Evolutionary conservation across 345 rosid genomes (phyloP), one percentile per base, ranked within the genome.

Genomic region (Ceriops tagal): DNA sequence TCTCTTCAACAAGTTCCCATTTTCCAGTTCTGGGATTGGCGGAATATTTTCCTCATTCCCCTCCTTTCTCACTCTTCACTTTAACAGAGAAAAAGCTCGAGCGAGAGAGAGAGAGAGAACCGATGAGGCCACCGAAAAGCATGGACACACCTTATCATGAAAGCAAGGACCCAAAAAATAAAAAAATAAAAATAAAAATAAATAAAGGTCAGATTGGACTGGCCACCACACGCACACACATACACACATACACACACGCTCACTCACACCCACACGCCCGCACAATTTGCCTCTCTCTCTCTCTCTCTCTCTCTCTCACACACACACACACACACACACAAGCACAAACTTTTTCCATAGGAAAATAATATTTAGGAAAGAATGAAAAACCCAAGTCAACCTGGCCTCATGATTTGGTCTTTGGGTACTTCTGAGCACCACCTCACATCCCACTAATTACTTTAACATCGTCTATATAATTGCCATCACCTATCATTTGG

Each of bases 331-430:
- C 24, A 24, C 24, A 24, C 26, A 24, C 26, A 24, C 26, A 24
- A 24, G 26, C 26, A 24, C 47, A 27, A 52, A 3, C 46, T 32
- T 6, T 58, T 47, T 27, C 19, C 18, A 55, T 3, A 2, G 58
- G 27, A 22, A 55, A 22, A 53, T 21, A 56, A 56, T 13, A 43
- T 51, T 8, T 31, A n/a, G 22, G 49, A 56, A 21, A 16, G 59
- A 56, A 56, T 24, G 28, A 56, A 10, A 56, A 24, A 24, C 28
- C 5, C 30, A 90, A 88, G 99, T 95, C 99, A 95, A 95, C 98
- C 96, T 83, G 80, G 55, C 75, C 93, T 80, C 90, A 95, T 95
- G 87, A 93, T 93, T 89, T 88, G 97, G 97, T 88, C 97, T 88
- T 24, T 81, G 75, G 82, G 83, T 83, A 88, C 75, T 87, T 76